phyloP scores from a whole-genome alignment of 208 protist genomes.

The Acanthamoeba lenticulata region DNA sequence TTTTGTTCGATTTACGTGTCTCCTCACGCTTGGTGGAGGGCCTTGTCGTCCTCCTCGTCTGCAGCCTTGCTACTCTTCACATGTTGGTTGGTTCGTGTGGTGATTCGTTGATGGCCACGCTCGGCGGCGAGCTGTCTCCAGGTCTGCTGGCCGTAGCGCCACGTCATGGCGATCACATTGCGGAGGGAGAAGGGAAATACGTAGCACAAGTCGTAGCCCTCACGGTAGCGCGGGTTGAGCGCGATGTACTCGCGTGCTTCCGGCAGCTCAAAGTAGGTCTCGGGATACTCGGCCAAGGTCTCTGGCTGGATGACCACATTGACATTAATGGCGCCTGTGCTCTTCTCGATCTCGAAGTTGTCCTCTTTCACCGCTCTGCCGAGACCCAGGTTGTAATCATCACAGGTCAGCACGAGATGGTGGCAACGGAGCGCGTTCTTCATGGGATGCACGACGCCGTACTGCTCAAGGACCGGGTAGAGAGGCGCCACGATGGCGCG shows the following conservation, averaged over 20 bases:
- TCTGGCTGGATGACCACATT: conserved; percentile 17
- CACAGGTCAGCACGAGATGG: background rate
- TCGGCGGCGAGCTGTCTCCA: background rate
- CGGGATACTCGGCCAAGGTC: conserved; percentile 39
- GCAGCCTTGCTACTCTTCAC: too few species aligned
- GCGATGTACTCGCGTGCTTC: conserved; percentile 8
- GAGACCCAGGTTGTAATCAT: background rate
- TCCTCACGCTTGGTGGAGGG: too few species aligned
- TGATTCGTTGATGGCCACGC: too few species aligned
- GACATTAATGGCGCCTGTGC: conserved; percentile 5
- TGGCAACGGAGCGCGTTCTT: background rate
- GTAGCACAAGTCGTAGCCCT: conserved; percentile 34
- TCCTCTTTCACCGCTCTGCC: background rate
- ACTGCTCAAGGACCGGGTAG: background rate
- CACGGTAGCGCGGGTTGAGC: conserved; percentile 20
- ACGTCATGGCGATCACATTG: background rate
- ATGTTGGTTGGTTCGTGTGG: too few species aligned
- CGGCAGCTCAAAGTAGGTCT: conserved; percentile 23
- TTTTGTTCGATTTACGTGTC: too few species aligned
- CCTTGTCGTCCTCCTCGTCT: too few species aligned
- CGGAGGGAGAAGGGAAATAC: background rate
- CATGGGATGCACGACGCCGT: background rate
- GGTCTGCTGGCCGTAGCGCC: conserved; percentile 1
- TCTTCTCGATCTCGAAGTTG: background rate
- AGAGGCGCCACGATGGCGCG: background rate